Percentiles rank a stretch among this genome's conserved stretches.
Evolutionary conservation across 306 rosid species (phyloP).

Genomic region (Cicer arietinum): DNA sequence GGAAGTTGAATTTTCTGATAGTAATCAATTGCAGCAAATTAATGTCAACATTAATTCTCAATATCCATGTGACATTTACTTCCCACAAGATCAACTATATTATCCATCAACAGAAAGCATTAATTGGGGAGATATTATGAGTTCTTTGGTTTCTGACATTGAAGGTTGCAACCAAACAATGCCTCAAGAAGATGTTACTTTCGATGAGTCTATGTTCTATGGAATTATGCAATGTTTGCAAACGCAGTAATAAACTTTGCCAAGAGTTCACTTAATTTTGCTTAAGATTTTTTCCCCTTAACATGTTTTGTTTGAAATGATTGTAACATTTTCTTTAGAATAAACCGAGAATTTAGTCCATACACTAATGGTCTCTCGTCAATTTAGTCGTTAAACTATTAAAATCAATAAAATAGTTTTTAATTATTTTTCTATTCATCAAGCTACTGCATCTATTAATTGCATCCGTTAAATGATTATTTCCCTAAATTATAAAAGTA

Average conservation of each 20-base stretch:
- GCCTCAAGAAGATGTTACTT: slow-evolving; percentile 47
- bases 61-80: slow-evolving; percentile 40
- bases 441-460: too few species aligned
- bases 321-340: background rate
- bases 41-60: slow-evolving; percentile 22
- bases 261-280: slow-evolving; percentile 29
- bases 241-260: slow-evolving; percentile 2
- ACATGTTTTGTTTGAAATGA: background rate
- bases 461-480: too few species aligned
- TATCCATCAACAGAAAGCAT: slow-evolving; percentile 53
- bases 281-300: background rate
- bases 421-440: too few species aligned
- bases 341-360: too few species aligned
- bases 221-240: slow-evolving; percentile 40
- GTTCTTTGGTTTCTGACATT: slow-evolving; percentile 57
- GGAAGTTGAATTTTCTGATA: background rate
- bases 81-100: slow-evolving; percentile 40
- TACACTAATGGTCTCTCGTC: too few species aligned
- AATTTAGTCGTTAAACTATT: too few species aligned
- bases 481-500: too few species aligned
- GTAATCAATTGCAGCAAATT: slow-evolving; percentile 2
- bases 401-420: too few species aligned
- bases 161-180: slow-evolving; percentile 23
- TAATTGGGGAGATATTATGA: slow-evolving; percentile 73
- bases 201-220: slow-evolving; percentile 47